Base-by-base conservation (phyloP, 2,329 filamentous ascomycete genomes). In the Dothideomycetes sp. region DNA sequence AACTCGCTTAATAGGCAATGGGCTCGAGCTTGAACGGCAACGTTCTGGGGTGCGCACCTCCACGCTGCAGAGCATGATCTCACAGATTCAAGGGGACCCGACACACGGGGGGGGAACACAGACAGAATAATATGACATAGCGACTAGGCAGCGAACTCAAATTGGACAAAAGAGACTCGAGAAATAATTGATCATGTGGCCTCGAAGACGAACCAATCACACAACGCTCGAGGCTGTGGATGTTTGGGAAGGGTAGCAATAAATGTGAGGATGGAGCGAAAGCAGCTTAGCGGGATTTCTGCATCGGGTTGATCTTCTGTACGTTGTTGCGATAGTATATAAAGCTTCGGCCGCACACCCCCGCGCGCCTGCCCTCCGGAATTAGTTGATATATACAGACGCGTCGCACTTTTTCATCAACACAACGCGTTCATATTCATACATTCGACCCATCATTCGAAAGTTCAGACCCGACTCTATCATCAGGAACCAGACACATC, bases 381-480 rank as follows among this genome's bases (percentile, higher is more conserved):
- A 27, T 27, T 27, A 27, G 22, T 27, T 27, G 22, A 7, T 12
- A 7, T 27, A 7, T 27, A 12, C 12, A 27, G 22, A 27, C 8
- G 14, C 35, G 37, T 41, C 19, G 29, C 34, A 30, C 17, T 31
- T 39, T 40, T 29, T 29, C 31, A 39, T 29, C 33, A 36, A 37
- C 19, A 42, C 39, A 22, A 42, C 39, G 31, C 31, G 19, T 17
- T 35, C 37, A 22, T 19, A 44, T 35, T 29, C 36, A 34, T 45
- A 41, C 43, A 33, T 38, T 41, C 34, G 33, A 43, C 41, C 47
- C 41, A 46, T 63, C 59, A 52, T 55, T 58, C 41, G 50, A 60
- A 54, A 47, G 58, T 51, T 49, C 52, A 49, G 51, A 50, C 50
- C 49, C 49, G 40, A 42, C 36, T 40, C 47, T 43, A 51, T 53